Conservation (phyloP, 139 green algal species). For the Yamagishiella unicocca region DNA sequence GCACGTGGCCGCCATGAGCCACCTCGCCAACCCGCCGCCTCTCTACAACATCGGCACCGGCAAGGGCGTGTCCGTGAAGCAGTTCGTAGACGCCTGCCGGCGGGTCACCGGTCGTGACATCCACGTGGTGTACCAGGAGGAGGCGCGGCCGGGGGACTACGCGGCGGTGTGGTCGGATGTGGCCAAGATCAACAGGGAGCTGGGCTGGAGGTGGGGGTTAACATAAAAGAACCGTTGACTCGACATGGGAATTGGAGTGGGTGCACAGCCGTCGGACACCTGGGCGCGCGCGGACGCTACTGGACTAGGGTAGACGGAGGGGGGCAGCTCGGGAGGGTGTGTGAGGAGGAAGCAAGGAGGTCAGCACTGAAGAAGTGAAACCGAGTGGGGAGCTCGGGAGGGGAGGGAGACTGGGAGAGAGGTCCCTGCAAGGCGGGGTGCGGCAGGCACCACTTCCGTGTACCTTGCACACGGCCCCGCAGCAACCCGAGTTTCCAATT, state of each 20-base stretch:
- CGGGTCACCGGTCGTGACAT: conserved; percentile 59
- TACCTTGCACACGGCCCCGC: neutral
- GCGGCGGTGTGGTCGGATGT: conserved; percentile 61
- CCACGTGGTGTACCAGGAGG: conserved; percentile 58
- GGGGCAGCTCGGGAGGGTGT: neutral
- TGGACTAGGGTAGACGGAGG: neutral
- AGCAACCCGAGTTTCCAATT: neutral
- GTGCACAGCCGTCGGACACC: no score
- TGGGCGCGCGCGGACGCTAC: no score
- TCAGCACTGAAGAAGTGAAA: neutral
- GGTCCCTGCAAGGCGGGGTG: neutral
- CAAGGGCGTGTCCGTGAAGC: conserved; percentile 65
- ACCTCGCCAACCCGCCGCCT: conserved; percentile 66
- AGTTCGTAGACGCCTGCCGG: conserved; percentile 67
- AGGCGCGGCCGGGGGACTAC: conserved; percentile 66
- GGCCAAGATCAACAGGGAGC: conserved; percentile 57
- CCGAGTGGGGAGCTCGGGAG: neutral
- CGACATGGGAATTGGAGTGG: no score
- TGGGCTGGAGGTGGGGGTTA: conserved; percentile 62
- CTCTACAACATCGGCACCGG: conserved; percentile 84
- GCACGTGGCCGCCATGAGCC: conserved; percentile 63
- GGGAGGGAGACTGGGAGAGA: neutral
- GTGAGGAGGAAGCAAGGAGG: no score
- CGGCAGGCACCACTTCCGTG: neutral
- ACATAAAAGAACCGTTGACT: no score